These are phyloP conservation scores for Verbascum thapsus DNA, from an alignment of 257 asterid genomes.

Conservation along the genomic window DNA sequence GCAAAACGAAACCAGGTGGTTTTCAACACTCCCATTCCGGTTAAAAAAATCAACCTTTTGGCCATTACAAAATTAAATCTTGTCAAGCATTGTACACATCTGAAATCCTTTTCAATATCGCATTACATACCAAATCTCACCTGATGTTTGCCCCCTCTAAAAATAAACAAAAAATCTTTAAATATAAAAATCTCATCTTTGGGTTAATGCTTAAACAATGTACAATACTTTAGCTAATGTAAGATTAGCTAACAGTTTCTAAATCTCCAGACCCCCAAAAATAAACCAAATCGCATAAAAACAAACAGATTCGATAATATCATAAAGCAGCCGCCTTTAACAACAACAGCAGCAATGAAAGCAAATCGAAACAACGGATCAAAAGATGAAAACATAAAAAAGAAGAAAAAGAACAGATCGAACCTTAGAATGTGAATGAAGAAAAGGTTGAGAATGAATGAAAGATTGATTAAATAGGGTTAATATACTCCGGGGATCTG, in stretches of 20 bases:
- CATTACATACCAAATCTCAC: conserved; percentile 1
- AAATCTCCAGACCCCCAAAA: no score
- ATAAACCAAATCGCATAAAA: background rate
- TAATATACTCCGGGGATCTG: conserved; percentile 40
- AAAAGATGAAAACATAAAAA: no score
- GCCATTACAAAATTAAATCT: background rate
- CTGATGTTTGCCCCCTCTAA: background rate
- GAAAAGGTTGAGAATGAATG: conserved; percentile 12
- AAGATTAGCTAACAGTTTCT: no score
- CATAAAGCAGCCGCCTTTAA: background rate
- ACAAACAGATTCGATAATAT: background rate
- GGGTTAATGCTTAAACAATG: background rate
- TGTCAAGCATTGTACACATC: background rate
- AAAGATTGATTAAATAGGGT: conserved; percentile 18
- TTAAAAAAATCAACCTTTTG: background rate
- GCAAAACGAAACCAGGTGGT: background rate
- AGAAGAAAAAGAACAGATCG: conserved; percentile 20
- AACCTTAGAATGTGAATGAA: conserved; percentile 35
- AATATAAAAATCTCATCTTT: background rate
- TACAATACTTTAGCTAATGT: background rate
- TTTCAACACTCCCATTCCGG: no score
- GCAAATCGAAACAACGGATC: background rate
- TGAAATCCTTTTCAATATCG: background rate
- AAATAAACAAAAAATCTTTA: no score
- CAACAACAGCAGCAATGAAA: no score